Percentiles rank a stretch among this genome's conserved stretches.
Evolutionary conservation across 768 basidiomycete genomes (phyloP).

Genomic region (Xanthoconium purpureum): DNA sequence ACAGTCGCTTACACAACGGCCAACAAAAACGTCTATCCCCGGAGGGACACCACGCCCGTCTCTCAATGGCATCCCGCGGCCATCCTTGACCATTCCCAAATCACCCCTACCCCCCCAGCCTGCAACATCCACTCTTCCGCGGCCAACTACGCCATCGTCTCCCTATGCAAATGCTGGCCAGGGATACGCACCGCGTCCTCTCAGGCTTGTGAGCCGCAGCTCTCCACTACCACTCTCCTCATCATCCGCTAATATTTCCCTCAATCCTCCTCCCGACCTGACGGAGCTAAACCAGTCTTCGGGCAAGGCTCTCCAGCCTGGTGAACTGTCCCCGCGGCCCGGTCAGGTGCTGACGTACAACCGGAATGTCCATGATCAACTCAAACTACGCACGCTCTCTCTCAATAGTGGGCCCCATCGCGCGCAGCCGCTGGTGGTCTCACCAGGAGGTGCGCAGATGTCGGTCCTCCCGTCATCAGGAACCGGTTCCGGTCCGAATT

Average conservation of each 20-base stretch:
- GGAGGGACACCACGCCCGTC: conserved; percentile 17
- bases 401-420: conserved; percentile 8
- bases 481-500: conserved; percentile 3
- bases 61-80: conserved; percentile 17
- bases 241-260: neutral
- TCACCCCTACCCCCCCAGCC: conserved; percentile 18
- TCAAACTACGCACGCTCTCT: conserved; percentile 23
- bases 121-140: conserved; percentile 16
- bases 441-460: conserved; percentile 25
- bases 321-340: conserved; percentile 23
- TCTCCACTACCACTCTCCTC: conserved; percentile 9
- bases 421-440: conserved; percentile 3
- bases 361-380: conserved; percentile 34
- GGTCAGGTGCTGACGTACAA: conserved; percentile 32
- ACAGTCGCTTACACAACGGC: conserved; percentile 8
- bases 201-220: conserved; percentile 25
- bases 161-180: neutral
- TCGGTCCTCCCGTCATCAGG: conserved; percentile 7
- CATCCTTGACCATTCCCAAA: conserved; percentile 28
- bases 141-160: conserved; percentile 21
- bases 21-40: conserved; percentile 10
- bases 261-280: conserved; percentile 1
- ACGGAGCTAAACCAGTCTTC: conserved; percentile 9
- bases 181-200: conserved; percentile 24
- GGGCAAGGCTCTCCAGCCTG: conserved; percentile 17